phyloP scores from a whole-genome alignment of 1,284 basidiomycete genomes.

The Butyriboletus appendiculatus region DNA sequence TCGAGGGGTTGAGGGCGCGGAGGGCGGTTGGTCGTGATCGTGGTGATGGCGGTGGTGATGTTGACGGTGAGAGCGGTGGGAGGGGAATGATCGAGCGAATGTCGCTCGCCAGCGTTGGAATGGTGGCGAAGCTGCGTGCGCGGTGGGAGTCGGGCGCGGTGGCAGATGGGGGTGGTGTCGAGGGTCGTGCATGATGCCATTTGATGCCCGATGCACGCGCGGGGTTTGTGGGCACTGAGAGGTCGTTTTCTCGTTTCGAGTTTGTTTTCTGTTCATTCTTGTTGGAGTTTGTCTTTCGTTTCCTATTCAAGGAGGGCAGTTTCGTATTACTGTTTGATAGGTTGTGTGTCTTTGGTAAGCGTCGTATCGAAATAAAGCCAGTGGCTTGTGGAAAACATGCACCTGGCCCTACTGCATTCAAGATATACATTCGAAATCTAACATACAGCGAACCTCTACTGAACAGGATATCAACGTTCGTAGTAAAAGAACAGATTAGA shows the following conservation, averaged over 20 bases:
- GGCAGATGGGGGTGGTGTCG: background rate
- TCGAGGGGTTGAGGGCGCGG: constrained; percentile 1
- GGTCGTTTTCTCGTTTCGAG: background rate
- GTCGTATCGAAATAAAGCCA: background rate
- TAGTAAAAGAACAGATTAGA: no score
- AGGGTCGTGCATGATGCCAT: no score
- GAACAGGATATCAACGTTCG: no score
- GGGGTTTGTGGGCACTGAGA: background rate
- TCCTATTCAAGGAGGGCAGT: background rate
- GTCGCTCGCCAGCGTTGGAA: constrained; percentile 10
- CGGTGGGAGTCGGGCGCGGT: constrained; percentile 18
- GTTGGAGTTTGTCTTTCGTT: background rate
- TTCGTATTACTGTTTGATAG: no score
- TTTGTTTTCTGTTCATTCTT: background rate
- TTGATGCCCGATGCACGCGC: background rate
- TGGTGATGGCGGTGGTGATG: background rate
- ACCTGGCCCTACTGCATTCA: background rate
- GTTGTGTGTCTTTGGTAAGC: no score
- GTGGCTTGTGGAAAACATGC: background rate
- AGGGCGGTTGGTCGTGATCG: background rate
- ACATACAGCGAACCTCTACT: background rate
- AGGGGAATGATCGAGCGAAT: background rate
- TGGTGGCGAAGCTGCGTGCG: constrained; percentile 24
- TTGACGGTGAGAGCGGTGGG: background rate
- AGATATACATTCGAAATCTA: background rate